Conservation (phyloP, 768 basidiomycete genomes). For the Suillus fuscotomentosus region DNA sequence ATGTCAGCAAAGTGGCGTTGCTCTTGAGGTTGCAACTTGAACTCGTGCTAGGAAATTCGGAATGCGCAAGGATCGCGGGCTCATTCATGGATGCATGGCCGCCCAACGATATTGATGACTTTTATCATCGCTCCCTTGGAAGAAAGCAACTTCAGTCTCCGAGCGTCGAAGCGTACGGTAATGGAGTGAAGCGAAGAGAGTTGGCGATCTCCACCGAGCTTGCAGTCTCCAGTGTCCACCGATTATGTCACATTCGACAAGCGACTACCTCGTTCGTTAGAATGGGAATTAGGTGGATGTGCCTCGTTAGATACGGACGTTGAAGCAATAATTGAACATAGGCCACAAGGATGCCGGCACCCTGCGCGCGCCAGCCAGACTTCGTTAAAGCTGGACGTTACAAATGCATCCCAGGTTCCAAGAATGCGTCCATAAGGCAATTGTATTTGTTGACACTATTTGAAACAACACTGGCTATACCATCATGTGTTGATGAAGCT, state of each 20-base stretch:
- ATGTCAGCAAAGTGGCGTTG: background rate
- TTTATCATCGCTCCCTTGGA: too few species aligned
- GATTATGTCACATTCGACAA: background rate
- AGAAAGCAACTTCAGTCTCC: too few species aligned
- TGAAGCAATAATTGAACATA: background rate
- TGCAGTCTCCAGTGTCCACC: background rate
- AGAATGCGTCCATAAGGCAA: too few species aligned
- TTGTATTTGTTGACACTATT: too few species aligned
- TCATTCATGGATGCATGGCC: background rate
- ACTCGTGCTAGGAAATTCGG: background rate
- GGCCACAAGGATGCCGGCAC: slow-evolving; percentile 39
- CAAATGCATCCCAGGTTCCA: background rate
- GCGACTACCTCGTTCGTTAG: background rate
- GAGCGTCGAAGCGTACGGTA: too few species aligned
- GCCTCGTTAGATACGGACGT: slow-evolving; percentile 26
- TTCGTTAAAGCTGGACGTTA: background rate
- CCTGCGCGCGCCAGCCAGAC: slow-evolving; percentile 29
- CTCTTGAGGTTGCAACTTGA: background rate
- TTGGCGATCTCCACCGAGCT: background rate
- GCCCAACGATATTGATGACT: background rate
- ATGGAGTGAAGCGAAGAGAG: too few species aligned
- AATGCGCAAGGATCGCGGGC: background rate
- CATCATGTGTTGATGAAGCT: background rate
- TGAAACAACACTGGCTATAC: slow-evolving; percentile 24
- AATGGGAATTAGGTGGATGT: background rate